Conservation (phyloP, 495 filamentous ascomycete genomes). For the Trichoderma reesei region DNA sequence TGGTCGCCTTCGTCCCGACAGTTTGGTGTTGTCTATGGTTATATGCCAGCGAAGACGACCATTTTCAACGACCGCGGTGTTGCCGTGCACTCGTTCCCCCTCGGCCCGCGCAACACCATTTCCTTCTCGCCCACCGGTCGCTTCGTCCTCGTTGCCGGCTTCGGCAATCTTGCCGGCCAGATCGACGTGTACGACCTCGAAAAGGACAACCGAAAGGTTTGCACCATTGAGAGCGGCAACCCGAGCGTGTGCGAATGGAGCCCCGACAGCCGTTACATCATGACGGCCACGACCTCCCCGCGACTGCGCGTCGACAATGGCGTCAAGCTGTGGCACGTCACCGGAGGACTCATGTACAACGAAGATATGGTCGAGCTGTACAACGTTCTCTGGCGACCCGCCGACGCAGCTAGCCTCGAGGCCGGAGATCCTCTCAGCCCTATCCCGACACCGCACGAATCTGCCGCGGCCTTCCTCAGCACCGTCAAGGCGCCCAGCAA, state of each 20-base stretch:
- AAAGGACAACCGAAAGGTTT: constrained; percentile 80
- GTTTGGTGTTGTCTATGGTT: constrained; percentile 94
- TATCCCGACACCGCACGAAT: constrained; percentile 71
- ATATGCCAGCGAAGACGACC: constrained; percentile 95
- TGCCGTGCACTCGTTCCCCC: constrained; percentile 67
- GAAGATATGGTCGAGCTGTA: constrained; percentile 91
- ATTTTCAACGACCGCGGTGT: constrained; percentile 86
- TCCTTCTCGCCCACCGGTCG: constrained; percentile 88
- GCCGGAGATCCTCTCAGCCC: constrained; percentile 65
- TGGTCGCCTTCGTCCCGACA: constrained; percentile 96
- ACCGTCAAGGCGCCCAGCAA: constrained; percentile 88
- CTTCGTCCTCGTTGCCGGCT: constrained; percentile 88
- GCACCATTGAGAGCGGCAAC: constrained; percentile 91
- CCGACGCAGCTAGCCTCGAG: constrained; percentile 48
- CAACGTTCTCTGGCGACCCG: constrained; percentile 82
- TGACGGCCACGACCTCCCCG: constrained; percentile 93
- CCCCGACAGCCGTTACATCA: constrained; percentile 85
- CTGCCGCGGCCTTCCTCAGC: constrained; percentile 71
- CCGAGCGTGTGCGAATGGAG: constrained; percentile 93
- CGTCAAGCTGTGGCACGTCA: constrained; percentile 88
- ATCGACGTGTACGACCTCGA: constrained; percentile 96
- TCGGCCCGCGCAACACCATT: constrained; percentile 88
- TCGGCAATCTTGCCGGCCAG: constrained; percentile 93
- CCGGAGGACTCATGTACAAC: constrained; percentile 84
- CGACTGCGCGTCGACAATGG: constrained; percentile 94